phyloP scores from a whole-genome alignment of 2,329 filamentous ascomycete genomes.

The Sporothrix inflata region DNA sequence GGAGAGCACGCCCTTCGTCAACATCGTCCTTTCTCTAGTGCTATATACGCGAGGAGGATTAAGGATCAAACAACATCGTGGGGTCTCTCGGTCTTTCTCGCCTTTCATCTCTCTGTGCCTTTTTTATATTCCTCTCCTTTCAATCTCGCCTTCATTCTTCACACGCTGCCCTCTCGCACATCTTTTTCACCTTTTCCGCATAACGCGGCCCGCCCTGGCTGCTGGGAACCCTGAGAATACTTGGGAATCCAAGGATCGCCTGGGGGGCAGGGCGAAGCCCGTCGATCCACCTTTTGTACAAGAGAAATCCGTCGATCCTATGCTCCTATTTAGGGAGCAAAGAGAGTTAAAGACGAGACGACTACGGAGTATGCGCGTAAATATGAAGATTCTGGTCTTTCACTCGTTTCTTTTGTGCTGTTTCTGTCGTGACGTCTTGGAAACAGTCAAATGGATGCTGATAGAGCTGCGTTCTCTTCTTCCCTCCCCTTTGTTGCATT shows the following conservation, averaged over 20 bases:
- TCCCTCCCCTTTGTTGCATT: not conserved
- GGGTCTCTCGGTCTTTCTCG: not conserved
- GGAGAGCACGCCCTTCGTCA: not conserved
- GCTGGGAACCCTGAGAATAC: not conserved
- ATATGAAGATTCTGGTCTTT: not conserved
- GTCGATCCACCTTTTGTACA: conserved; percentile 15
- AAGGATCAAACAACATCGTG: not conserved
- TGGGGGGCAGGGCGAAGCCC: conserved; percentile 7
- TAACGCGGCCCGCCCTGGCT: not conserved
- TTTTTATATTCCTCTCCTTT: not conserved
- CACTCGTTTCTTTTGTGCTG: not conserved
- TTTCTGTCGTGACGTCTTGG: not conserved
- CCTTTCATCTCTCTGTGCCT: not conserved
- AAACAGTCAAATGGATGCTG: not conserved
- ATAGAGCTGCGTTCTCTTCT: not conserved
- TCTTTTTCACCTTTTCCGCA: not conserved
- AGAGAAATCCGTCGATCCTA: not conserved
- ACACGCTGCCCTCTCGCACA: not conserved
- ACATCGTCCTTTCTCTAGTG: not conserved
- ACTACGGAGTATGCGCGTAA: not conserved
- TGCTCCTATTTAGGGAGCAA: not conserved
- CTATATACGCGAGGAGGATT: conserved; percentile 11
- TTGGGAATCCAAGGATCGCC: conserved; percentile 4
- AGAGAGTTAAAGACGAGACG: conserved; percentile 6
- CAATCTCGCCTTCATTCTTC: conserved; percentile 7